A percentile compares a stretch with the other conserved stretches of the same genome.
Evolutionary conservation across 441 rosid species (phyloP).

Genomic region (Gossypium davidsonii): DNA sequence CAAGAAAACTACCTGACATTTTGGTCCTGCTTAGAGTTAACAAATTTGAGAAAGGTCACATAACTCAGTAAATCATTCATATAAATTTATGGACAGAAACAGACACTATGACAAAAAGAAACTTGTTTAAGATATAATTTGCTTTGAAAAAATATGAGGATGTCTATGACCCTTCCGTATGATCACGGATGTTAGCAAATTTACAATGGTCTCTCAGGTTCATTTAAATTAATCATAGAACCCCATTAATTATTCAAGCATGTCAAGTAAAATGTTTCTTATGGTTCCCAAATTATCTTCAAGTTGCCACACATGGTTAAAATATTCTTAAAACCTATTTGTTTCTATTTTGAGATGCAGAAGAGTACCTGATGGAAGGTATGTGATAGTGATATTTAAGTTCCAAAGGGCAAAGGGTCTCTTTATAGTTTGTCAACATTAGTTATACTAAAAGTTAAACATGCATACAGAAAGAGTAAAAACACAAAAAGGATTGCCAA

Average conservation of each 20-base stretch:
- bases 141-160: not conserved
- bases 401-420: not conserved
- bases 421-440: not conserved
- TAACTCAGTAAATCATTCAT: not conserved
- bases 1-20: slow-evolving; percentile 67
- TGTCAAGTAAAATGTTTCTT: not conserved
- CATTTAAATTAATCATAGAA: not conserved
- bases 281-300: not conserved
- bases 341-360: not conserved
- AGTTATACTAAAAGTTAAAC: not conserved
- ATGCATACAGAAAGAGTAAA: not conserved
- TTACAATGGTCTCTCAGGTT: not conserved
- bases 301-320: not conserved
- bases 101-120: not conserved
- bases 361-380: not conserved
- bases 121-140: not conserved
- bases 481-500: not conserved
- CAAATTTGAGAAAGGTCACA: slow-evolving; percentile 10
- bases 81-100: not conserved
- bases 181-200: not conserved
- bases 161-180: not conserved
- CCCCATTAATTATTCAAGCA: not conserved
- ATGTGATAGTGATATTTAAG: not conserved
- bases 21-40: slow-evolving; percentile 34
- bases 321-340: not conserved